Evolutionary conservation across 2,329 filamentous ascomycete genomes (phyloP).

Genomic region (Xylariaceae sp.): DNA sequence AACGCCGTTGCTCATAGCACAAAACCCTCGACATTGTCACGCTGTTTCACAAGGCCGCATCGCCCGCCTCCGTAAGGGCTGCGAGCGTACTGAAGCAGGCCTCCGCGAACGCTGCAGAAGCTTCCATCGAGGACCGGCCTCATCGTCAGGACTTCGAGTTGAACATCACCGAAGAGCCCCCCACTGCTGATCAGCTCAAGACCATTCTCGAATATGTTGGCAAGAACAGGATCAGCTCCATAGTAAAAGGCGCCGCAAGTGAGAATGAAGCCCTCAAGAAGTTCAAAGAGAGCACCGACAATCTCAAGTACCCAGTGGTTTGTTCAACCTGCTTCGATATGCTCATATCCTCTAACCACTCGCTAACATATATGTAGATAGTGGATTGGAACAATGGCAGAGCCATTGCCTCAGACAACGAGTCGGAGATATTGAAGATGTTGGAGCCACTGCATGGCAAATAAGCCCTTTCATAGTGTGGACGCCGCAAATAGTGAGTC

Average conservation of each 20-base stretch:
- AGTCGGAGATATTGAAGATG: conserved; percentile 86
- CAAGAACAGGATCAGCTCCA: conserved; percentile 49
- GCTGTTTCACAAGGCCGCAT: conserved; percentile 84
- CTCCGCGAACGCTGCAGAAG: conserved; percentile 62
- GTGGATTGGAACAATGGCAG: conserved; percentile 95
- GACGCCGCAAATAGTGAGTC: conserved; percentile 2
- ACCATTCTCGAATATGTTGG: conserved; percentile 83
- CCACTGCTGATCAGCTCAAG: conserved; percentile 77
- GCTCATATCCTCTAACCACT: neutral
- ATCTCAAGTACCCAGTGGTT: conserved; percentile 74
- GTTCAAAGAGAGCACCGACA: conserved; percentile 64
- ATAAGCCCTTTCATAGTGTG: conserved; percentile 2
- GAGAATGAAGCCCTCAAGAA: conserved; percentile 74
- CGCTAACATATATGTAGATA: conserved; percentile 38
- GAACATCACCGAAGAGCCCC: conserved; percentile 73
- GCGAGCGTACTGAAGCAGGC: conserved; percentile 76
- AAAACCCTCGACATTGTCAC: conserved; percentile 88
- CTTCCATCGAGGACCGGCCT: conserved; percentile 66
- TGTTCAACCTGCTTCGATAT: conserved; percentile 34
- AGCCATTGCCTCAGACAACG: conserved; percentile 70
- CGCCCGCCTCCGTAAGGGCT: conserved; percentile 67
- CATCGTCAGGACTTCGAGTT: conserved; percentile 71
- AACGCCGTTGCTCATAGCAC: conserved; percentile 44
- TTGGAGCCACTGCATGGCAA: conserved; percentile 53
- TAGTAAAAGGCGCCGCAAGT: conserved; percentile 71